These are phyloP conservation scores for Macrotyloma uniflorum DNA, from an alignment of 306 rosid genomes.

Conservation along the genomic window DNA sequence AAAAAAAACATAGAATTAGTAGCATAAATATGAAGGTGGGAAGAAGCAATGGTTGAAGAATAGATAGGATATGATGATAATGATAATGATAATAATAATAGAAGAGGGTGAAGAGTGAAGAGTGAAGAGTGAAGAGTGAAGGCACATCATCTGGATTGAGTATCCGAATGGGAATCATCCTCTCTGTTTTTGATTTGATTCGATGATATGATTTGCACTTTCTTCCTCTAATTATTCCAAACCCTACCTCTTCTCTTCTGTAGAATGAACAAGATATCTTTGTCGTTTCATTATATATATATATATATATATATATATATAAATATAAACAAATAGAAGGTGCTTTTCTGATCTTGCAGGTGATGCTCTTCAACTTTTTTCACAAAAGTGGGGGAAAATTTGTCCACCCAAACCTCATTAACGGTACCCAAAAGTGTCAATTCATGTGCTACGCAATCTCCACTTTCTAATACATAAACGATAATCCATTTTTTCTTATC, in stretches of 20 bases:
- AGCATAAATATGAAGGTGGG: neutral
- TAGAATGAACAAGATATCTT: neutral
- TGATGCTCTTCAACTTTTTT: neutral
- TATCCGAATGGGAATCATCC: slow-evolving; percentile 9
- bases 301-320: neutral
- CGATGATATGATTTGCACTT: neutral
- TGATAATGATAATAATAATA: neutral
- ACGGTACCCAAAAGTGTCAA: neutral
- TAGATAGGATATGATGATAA: neutral
- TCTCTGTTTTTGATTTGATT: neutral
- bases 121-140: neutral
- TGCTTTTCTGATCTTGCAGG: neutral
- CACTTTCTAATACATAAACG: neutral
- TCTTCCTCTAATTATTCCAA: neutral
- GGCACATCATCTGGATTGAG: neutral
- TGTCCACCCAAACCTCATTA: neutral
- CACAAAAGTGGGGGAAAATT: neutral
- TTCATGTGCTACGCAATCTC: neutral
- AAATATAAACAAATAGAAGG: neutral
- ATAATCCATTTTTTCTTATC: neutral
- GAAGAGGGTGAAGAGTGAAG: too few relatives aligned
- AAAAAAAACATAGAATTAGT: too few relatives aligned
- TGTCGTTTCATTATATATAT: too few relatives aligned
- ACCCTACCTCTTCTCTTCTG: neutral
- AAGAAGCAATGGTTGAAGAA: neutral